These are phyloP conservation scores for Tothia fuscella DNA, from an alignment of 2,329 filamentous ascomycete species.

Conservation along the genomic window DNA sequence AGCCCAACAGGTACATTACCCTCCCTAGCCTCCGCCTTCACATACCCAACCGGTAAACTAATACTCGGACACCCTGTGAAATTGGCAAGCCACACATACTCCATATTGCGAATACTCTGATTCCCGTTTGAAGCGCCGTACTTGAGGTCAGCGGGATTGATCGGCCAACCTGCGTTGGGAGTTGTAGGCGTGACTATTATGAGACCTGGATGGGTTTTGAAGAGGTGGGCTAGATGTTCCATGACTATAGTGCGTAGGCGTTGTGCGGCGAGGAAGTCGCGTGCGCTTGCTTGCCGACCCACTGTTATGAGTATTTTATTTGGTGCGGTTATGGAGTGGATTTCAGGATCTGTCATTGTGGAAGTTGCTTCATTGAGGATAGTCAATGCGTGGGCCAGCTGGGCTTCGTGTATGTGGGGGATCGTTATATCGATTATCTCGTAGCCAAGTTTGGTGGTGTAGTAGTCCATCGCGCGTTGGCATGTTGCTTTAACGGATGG, in stretches of 20 bases:
- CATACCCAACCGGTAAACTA: conserved; percentile 63
- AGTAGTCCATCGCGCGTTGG: conserved; percentile 46
- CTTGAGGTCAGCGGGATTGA: conserved; percentile 43
- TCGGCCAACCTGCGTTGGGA: conserved; percentile 64
- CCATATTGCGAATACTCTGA: conserved; percentile 63
- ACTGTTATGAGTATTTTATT: conserved; percentile 61
- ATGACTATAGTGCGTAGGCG: conserved; percentile 65
- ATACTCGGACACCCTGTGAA: conserved; percentile 68
- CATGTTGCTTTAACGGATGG: conserved; percentile 50
- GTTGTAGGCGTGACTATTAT: conserved; percentile 69
- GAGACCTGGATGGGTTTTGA: conserved; percentile 57
- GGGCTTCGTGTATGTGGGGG: conserved; percentile 56
- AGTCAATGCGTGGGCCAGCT: conserved; percentile 64
- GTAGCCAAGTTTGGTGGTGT: conserved; percentile 43
- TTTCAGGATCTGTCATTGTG: conserved; percentile 26
- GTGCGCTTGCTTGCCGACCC: conserved; percentile 49
- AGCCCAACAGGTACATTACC: conserved; percentile 44
- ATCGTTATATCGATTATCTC: conserved; percentile 48
- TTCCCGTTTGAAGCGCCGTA: conserved; percentile 64
- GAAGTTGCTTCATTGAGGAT: conserved; percentile 59
- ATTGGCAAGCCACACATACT: conserved; percentile 78
- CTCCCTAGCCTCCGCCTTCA: conserved; percentile 40
- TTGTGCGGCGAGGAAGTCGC: conserved; percentile 62
- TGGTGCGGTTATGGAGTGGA: conserved; percentile 47
- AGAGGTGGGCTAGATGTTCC: conserved; percentile 64